Percentiles rank a stretch among this genome's conserved stretches.
Evolutionary conservation across 192 early-diverging fungal genomes (phyloP).

Genomic region (Backusella parvicylindrica): DNA sequence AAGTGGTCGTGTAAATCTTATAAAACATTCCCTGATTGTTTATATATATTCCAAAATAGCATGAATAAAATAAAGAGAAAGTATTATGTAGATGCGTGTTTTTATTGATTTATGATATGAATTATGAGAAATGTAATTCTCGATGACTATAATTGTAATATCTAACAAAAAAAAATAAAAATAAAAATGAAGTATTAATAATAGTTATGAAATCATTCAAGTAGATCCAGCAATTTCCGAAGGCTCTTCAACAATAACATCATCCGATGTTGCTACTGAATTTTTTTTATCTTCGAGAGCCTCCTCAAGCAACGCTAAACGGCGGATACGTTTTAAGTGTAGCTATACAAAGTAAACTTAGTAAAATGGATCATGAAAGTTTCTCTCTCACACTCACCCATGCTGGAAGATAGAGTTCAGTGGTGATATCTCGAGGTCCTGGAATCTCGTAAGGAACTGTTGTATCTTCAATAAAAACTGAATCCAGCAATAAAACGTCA

Average conservation of each 20-base stretch:
- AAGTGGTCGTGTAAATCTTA: not conserved
- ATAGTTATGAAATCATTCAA: not conserved
- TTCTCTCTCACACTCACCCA: not conserved
- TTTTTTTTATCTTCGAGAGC: not conserved
- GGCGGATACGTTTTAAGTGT: conserved; percentile 1
- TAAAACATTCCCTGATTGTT: not conserved
- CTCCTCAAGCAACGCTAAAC: not conserved
- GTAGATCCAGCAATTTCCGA: not conserved
- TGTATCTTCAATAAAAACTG: conserved; percentile 54
- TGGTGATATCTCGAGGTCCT: conserved; percentile 34
- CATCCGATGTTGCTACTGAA: not conserved
- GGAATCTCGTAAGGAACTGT: conserved; percentile 50
- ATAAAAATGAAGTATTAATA: not conserved
- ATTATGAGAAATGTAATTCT: too few species aligned
- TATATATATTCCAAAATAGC: not conserved
- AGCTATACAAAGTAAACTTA: not conserved
- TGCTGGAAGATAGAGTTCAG: conserved; percentile 8
- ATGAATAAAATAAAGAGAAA: not conserved
- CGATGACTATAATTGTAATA: not conserved
- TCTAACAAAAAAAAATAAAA: not conserved
- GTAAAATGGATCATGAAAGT: not conserved
- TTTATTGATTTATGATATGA: not conserved
- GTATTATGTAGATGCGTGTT: not conserved
- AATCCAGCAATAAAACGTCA: conserved; percentile 86
- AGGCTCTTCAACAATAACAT: not conserved